Conservation (phyloP, 106 monocot genomes). For the Narthecium ossifragum region DNA sequence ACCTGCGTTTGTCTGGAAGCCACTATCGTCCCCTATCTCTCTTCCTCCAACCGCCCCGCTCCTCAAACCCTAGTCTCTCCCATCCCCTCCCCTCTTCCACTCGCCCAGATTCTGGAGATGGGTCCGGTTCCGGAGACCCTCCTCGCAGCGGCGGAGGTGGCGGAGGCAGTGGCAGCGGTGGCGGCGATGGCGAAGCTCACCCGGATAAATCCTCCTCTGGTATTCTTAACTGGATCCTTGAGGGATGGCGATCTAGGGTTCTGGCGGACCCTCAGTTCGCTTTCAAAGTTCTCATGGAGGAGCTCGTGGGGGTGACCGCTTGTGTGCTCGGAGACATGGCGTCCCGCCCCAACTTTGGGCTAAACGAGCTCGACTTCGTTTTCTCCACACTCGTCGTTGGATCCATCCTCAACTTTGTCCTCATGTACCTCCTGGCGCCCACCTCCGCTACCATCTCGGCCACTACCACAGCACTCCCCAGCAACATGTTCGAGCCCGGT, state of each 20-base stretch:
- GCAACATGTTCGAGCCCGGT: constrained; percentile 73
- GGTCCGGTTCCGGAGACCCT: constrained; percentile 3
- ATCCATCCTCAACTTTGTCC: constrained; percentile 71
- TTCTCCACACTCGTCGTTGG: constrained; percentile 86
- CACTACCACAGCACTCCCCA: constrained; percentile 26
- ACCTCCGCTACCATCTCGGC: constrained; percentile 18
- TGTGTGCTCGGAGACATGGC: constrained; percentile 83
- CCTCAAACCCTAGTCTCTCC: constrained; percentile 4
- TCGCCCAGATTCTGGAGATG: not conserved
- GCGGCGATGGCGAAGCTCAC: not conserved
- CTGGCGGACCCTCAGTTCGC: constrained; percentile 77
- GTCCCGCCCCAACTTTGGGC: constrained; percentile 74
- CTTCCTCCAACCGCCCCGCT: not conserved
- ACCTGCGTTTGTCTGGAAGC: too few species aligned
- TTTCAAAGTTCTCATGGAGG: constrained; percentile 88
- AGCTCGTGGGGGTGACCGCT: constrained; percentile 63
- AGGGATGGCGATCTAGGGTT: constrained; percentile 76
- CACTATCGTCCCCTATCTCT: not conserved
- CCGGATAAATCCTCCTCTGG: constrained; percentile 15
- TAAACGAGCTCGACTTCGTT: constrained; percentile 88
- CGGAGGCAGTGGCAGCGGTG: not conserved
- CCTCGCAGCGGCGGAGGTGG: constrained; percentile 17
- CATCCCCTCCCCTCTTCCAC: not conserved
- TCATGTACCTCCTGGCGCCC: constrained; percentile 80
- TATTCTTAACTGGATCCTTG: constrained; percentile 44